Evolutionary conservation across 2,329 filamentous ascomycete species (phyloP).

Genomic region (Phaeomoniella chlamydospora): DNA sequence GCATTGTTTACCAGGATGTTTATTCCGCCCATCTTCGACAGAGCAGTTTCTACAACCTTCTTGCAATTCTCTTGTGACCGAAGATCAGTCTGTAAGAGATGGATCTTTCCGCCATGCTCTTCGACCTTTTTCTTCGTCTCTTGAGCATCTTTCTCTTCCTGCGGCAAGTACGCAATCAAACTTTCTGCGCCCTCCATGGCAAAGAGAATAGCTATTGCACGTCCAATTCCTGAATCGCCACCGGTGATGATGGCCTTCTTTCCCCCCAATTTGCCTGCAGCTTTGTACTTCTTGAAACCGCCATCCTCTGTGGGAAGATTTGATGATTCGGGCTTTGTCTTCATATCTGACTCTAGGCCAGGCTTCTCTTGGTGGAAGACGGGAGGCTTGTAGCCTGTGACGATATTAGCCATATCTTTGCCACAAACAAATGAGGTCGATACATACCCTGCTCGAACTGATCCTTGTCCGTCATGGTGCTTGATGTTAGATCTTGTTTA

Average conservation of each 20-base stretch:
- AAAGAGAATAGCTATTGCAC: conserved; percentile 60
- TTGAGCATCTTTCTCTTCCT: conserved; percentile 63
- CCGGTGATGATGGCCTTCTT: conserved; percentile 70
- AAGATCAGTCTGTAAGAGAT: conserved; percentile 51
- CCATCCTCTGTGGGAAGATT: conserved; percentile 54
- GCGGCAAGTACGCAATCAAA: conserved; percentile 58
- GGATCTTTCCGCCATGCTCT: conserved; percentile 49
- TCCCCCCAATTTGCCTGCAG: conserved; percentile 60
- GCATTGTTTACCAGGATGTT: conserved; percentile 58
- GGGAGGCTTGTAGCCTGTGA: conserved; percentile 32
- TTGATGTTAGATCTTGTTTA: too few relatives aligned
- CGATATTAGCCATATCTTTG: too few relatives aligned
- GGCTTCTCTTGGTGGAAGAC: conserved; percentile 38
- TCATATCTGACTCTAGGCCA: conserved; percentile 40
- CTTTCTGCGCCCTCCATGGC: conserved; percentile 68
- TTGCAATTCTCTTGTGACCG: conserved; percentile 53
- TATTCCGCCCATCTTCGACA: conserved; percentile 51
- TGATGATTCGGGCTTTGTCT: conserved; percentile 44
- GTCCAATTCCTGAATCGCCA: conserved; percentile 66
- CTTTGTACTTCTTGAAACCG: conserved; percentile 55
- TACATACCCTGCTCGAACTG: too few relatives aligned
- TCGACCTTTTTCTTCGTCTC: conserved; percentile 60
- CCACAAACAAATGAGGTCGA: too few relatives aligned
- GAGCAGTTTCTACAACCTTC: conserved; percentile 51
- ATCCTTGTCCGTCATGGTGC: too few relatives aligned